Evolutionary conservation across 1,284 basidiomycete genomes (phyloP), one percentile per base, ranked within the genome.

Genomic region (Athelia sp.): DNA sequence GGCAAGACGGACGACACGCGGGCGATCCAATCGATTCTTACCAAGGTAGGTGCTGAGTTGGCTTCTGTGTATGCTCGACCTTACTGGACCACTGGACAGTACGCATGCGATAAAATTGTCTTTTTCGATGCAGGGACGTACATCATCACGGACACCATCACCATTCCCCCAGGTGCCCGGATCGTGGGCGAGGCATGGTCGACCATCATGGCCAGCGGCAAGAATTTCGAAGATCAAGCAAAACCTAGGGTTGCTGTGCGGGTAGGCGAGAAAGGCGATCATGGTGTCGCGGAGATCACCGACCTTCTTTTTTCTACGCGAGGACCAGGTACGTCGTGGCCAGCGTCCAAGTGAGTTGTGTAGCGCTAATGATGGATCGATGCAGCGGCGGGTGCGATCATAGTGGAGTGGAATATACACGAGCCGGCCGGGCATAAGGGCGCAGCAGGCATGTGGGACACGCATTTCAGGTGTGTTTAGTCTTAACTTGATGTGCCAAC

Each of bases 181-280:
- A 70, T 91, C 29, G 76, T 85, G 9, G 89, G 89, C 24, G 88
- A 92, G 61, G 84, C 79, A 0, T 91, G 86, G 86, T 76, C 86
- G 0, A 79, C 81, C 19, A 80, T 92, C 51, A 77, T 87, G 45
- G 89, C 82, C 2, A 71, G 69, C 24, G 89, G 89, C 0, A 56
- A 66, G 13, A 65, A 61, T 0, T 92, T 91, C 70, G 57, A 73
- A 45, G 68, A 85, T 55, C 67, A 72, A 50, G 68, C 71, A 51
- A 76, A 69, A 52, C 86, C 87, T 2, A 64, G 64, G 32, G 72
- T 73, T 14, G 80, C 85, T 36, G 72, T 88, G 45, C 70, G 71
- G 56, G 82, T 81, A 10, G 86, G 87, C 24, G 71, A 65, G 4
- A 50, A 66, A 3, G 67, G 66, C 45, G 61, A 60, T 3, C n/a